Conservation (phyloP, 2,329 filamentous ascomycete genomes). For the Aspergillus costaricaensis region DNA sequence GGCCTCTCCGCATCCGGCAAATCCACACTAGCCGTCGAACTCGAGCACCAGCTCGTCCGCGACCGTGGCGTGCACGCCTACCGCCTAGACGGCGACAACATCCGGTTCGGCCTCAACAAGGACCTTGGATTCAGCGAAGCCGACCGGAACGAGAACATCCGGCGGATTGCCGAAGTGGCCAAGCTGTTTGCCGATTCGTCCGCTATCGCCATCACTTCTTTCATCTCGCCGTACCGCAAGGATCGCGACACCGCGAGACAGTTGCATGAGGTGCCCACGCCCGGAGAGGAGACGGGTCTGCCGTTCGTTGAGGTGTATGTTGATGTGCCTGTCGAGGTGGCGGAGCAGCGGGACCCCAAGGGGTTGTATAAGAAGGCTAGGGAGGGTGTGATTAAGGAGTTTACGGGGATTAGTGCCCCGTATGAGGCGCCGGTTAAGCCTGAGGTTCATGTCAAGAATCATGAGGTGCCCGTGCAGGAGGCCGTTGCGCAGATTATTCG, state of each 20-base stretch:
- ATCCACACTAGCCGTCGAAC: constrained; percentile 92
- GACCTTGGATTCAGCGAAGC: constrained; percentile 92
- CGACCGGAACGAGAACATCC: constrained; percentile 97
- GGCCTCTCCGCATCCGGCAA: constrained; percentile 95
- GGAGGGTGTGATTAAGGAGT: constrained; percentile 92
- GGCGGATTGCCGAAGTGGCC: constrained; percentile 92
- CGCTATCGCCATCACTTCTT: constrained; percentile 86
- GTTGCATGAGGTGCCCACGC: constrained; percentile 68
- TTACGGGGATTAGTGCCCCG: constrained; percentile 91
- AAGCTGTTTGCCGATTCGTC: constrained; percentile 93
- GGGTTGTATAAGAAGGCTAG: constrained; percentile 96
- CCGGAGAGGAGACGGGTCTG: constrained; percentile 63
- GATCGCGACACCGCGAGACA: constrained; percentile 81
- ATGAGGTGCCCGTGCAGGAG: constrained; percentile 82
- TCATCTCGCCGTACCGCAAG: constrained; percentile 91
- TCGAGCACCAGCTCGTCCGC: constrained; percentile 87
- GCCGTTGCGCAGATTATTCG: constrained; percentile 81
- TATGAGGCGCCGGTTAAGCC: constrained; percentile 87
- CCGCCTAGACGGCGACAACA: constrained; percentile 95
- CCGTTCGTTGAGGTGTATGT: constrained; percentile 94
- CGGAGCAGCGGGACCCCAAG: constrained; percentile 95
- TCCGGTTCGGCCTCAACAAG: constrained; percentile 97
- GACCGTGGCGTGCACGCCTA: constrained; percentile 78
- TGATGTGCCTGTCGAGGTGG: constrained; percentile 86
- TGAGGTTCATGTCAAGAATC: constrained; percentile 84